These are phyloP conservation scores for Nectriaceae sp. DNA, from an alignment of 2,329 filamentous ascomycete species.

Conservation along the genomic window DNA sequence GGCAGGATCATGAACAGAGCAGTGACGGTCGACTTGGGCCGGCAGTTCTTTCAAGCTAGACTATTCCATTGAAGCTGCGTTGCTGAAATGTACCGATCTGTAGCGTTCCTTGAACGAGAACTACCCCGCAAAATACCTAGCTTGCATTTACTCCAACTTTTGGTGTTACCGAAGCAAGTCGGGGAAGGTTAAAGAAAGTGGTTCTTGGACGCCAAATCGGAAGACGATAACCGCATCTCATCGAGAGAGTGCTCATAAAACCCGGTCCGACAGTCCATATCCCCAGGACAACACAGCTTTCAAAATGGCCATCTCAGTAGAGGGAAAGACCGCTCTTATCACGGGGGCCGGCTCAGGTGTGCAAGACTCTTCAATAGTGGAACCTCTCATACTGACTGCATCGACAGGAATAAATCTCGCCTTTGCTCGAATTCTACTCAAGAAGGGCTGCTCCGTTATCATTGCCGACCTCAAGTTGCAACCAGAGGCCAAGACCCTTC, in stretches of 20 bases:
- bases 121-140: background rate
- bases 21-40: too few relatives aligned
- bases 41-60: too few relatives aligned
- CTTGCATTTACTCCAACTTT: background rate
- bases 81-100: too few relatives aligned
- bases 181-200: background rate
- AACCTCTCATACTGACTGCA: background rate
- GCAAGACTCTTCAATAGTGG: background rate
- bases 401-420: slow-evolving; percentile 38
- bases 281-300: background rate
- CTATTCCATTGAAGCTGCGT: too few relatives aligned
- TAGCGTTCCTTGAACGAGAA: too few relatives aligned
- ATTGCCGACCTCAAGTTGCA: slow-evolving; percentile 38
- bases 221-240: slow-evolving; percentile 16
- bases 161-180: background rate
- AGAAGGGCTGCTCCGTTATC: slow-evolving; percentile 38
- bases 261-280: background rate
- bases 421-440: slow-evolving; percentile 36
- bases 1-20: too few relatives aligned
- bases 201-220: slow-evolving; percentile 3
- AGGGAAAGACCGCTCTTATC: slow-evolving; percentile 21
- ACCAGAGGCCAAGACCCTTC: slow-evolving; percentile 35
- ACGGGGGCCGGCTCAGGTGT: slow-evolving; percentile 26
- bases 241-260: background rate
- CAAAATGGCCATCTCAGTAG: slow-evolving; percentile 12